Percentiles rank a stretch among this genome's conserved stretches.
phyloP scores from a whole-genome alignment of 169 alveolate genomes.

The Neospora caninum region DNA sequence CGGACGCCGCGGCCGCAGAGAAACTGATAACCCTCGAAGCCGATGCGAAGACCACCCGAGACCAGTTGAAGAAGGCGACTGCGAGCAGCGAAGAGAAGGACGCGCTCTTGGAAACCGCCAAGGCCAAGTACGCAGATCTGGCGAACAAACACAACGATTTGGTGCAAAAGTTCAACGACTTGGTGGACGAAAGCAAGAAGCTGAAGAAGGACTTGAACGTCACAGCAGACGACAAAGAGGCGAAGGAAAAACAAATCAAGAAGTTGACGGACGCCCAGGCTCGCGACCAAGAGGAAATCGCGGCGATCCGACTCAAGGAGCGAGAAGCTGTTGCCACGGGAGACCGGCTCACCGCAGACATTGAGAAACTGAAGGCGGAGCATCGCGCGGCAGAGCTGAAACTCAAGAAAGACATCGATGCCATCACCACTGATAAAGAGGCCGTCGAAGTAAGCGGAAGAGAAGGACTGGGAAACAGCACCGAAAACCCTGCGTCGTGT shows the following conservation, averaged over 20 bases:
- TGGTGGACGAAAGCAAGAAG: constrained; percentile 47
- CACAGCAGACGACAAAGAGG: constrained; percentile 50
- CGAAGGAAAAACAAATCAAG: not conserved
- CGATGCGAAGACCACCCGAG: constrained; percentile 23
- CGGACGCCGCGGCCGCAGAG: constrained; percentile 5
- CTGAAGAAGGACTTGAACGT: constrained; percentile 30
- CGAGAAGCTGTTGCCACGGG: not conserved
- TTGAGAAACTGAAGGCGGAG: not conserved
- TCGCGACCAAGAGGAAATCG: not conserved
- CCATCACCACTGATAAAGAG: not conserved
- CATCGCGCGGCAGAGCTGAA: not conserved
- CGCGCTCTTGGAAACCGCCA: constrained; percentile 42
- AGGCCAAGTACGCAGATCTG: constrained; percentile 56
- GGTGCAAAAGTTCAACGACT: constrained; percentile 52
- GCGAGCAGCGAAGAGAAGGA: constrained; percentile 11
- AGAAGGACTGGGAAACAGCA: not conserved
- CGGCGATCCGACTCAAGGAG: constrained; percentile 16
- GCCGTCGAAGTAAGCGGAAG: constrained; percentile 6
- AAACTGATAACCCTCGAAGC: constrained; percentile 34
- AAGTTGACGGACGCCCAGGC: constrained; percentile 11
- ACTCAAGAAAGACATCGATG: not conserved
- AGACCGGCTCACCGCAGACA: constrained; percentile 1
- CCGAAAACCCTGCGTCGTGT: no score
- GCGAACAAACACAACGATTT: constrained; percentile 53
- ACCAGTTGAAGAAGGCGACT: constrained; percentile 25